Conservation (phyloP, 2,329 filamentous ascomycete genomes). For the Chaetomium olivaceum region DNA sequence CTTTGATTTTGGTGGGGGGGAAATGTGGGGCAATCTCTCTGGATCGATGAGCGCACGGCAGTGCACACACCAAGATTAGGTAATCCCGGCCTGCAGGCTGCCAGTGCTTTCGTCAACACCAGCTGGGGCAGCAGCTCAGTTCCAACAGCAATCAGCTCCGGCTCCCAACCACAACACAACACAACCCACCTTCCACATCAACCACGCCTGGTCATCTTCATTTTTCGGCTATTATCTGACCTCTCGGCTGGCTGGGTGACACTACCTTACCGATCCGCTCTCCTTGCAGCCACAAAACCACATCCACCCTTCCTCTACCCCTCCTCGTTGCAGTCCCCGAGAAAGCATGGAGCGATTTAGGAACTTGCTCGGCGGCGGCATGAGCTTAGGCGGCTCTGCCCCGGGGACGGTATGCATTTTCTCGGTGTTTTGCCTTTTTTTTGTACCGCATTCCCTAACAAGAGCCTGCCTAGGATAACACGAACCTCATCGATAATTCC, state of each 20-base stretch:
- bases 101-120: conserved; percentile 37
- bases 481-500: conserved; percentile 94
- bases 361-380: conserved; percentile 78
- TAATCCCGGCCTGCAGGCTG: conserved; percentile 34
- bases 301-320: conserved; percentile 8
- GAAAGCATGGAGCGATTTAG: conserved; percentile 82
- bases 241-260: not conserved
- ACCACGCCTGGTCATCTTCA: not conserved
- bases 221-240: not conserved
- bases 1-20: not conserved
- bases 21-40: not conserved
- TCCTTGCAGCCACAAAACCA: not conserved
- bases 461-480: conserved; percentile 66
- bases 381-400: conserved; percentile 60
- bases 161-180: conserved; percentile 17
- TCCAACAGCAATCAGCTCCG: conserved; percentile 15
- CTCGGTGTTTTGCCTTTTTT: not conserved
- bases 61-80: conserved; percentile 22
- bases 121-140: conserved; percentile 22
- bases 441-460: conserved; percentile 7
- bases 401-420: conserved; percentile 59
- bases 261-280: not conserved
- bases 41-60: not conserved
- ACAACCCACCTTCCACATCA: conserved; percentile 2
- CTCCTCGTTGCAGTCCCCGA: conserved; percentile 4